Base-by-base conservation (phyloP, 805 yeast species). In the Cyberlindnera xylosilytica region DNA sequence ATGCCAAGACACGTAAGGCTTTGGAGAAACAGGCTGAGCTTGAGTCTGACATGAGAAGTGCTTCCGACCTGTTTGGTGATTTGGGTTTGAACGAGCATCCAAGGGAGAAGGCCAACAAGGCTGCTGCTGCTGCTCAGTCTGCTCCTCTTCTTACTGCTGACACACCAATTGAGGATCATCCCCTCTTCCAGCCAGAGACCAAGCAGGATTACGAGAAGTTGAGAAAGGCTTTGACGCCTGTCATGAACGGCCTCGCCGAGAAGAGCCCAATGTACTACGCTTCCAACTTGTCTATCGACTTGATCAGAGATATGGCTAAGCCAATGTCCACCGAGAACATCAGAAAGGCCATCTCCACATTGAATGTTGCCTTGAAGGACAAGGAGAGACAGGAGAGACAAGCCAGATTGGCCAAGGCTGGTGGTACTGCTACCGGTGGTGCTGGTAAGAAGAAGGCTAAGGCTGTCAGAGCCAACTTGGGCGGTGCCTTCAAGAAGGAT, bases 371-470 rank as follows among this genome's bases (percentile, higher is more conserved):
- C 42, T 71, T 84, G 49, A 89, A 84, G 57, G 95, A 89, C 43
- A 91, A 91, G 69, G 88, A 83, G 64, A 83, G 82, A 61, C 84
- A 83, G 42, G 98, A 91, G 69, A 87, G 97, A 72, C 86, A 79
- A 57, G 88, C 86, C 20, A 81, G 97, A 64, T 69, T 86, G 57
- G 78, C 84, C 54, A 83, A 81, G 62, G 74, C 87, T 42, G 91
- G 93, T 49, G 93, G 91, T 51, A 85, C 95, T 20, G 79, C 91
- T 30, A 78, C 87, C 19, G 95, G 95, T 56, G 97, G 97, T 62
- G 93, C 95, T 29, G 95, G 96, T 66, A 89, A 90, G 77, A 84
- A 85, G 79, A 91, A 90, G 79, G 96, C 88, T 45, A 84, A 85
- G 66, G 42, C 52, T 13, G 75, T 79, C 43, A 77, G 73, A 52